Evolutionary conservation across 2,329 filamentous ascomycete species (phyloP), one percentile per base, ranked within the genome.

Genomic region (Xylariaceae sp.): DNA sequence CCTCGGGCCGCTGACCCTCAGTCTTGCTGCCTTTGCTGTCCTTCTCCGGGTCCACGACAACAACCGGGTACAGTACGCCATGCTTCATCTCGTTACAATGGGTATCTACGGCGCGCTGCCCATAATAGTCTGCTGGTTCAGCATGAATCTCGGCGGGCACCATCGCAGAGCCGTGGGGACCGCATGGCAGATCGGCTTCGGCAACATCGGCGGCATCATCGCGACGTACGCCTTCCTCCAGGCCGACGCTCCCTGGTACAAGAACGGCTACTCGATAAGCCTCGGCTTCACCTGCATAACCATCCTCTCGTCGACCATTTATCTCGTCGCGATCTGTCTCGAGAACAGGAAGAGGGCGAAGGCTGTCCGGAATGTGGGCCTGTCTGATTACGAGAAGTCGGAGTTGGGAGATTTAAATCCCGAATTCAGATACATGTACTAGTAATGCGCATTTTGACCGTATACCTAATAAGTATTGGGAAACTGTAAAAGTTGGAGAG

Each of bases 61-160:
- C 70, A 77, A 76, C 0, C 60, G 81, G 12, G 74, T 90, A 6
- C 83, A 95, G 71, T 97, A 96, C 67, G 89, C 79, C 0, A 90
- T 89, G 0, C 81, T 97, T 0, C 96, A 96, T 77, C 77, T 97
- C 29, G 85, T 96, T 48, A 88, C 90, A 1, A 87, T 87, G 76
- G 91, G 91, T 48, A 82, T 84, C 0, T 97, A 96, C 74, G 87
- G 86, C 1, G 90, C 92, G n/a, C 93, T 96, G 89, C 92, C 93
- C 0, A 87, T 96, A 26, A 85, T 92, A 43, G 83, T 92, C 7
- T 92, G 89, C 71, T 93, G 89, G 89, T 92, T 89, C 72, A 88
- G 88, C 65, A 91, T 91, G 84, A 93, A 92, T 65, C 76, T 91
- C 1, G 85, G 85, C 2, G 89, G 89, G 0, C 89, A 92, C 69